A percentile compares a stretch with the other conserved stretches of the same genome.
These are phyloP conservation scores for Hypoxylon sp. DNA, from an alignment of 2,329 filamentous ascomycete species.

Conservation along the genomic window DNA sequence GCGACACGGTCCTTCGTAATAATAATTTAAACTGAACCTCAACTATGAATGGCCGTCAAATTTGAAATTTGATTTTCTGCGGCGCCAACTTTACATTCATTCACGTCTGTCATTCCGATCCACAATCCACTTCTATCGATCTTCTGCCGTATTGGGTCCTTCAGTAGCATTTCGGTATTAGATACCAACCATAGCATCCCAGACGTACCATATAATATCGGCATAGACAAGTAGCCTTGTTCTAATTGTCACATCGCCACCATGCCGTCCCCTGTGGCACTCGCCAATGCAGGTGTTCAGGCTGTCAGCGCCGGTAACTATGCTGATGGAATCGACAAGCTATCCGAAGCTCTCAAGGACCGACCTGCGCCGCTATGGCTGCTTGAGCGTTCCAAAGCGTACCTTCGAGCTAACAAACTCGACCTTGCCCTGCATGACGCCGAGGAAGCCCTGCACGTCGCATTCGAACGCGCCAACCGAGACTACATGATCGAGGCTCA, in stretches of 20 bases:
- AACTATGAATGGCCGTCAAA: too few species aligned
- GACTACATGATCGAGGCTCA: conserved; percentile 85
- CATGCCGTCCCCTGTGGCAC: conserved; percentile 63
- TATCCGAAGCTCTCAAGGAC: conserved; percentile 73
- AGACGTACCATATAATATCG: neutral
- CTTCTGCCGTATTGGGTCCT: neutral
- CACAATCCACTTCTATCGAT: neutral
- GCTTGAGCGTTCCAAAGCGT: conserved; percentile 82
- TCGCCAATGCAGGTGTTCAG: conserved; percentile 72
- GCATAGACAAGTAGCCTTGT: neutral
- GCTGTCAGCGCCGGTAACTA: conserved; percentile 74
- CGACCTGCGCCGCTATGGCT: conserved; percentile 81
- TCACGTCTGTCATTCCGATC: too few species aligned
- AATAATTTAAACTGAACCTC: too few species aligned
- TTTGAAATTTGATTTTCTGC: too few species aligned
- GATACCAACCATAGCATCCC: neutral
- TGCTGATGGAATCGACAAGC: conserved; percentile 73
- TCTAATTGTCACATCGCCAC: conserved; percentile 15
- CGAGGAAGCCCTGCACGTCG: conserved; percentile 72
- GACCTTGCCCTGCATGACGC: conserved; percentile 76
- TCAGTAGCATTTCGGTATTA: neutral
- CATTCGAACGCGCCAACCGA: conserved; percentile 75
- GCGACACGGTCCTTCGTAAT: too few species aligned
- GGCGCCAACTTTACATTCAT: neutral
- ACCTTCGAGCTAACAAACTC: conserved; percentile 72